Conservation (phyloP, 192 early-diverging fungal genomes). For the Rhizoclosmatium sp. region DNA sequence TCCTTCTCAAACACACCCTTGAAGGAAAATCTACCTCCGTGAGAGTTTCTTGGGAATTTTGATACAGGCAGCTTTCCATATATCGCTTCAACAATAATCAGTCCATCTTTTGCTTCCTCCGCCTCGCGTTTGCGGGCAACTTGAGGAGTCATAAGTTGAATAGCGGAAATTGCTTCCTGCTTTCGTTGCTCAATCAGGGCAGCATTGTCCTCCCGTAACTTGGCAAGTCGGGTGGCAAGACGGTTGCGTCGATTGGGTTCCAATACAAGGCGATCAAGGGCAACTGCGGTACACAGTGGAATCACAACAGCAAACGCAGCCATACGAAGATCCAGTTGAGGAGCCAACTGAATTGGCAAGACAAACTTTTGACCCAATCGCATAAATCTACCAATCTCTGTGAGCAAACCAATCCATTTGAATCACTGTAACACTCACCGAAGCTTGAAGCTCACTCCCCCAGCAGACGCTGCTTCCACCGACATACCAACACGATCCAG, state of each 20-base stretch:
- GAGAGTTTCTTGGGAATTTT: constrained; percentile 3
- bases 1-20: not conserved
- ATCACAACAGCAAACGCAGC: constrained; percentile 47
- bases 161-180: constrained; percentile 81
- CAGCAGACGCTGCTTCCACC: constrained; percentile 47
- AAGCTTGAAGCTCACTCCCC: constrained; percentile 54
- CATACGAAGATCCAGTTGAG: constrained; percentile 50
- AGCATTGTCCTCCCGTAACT: constrained; percentile 55
- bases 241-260: constrained; percentile 42
- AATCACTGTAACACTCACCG: constrained; percentile 23
- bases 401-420: not conserved
- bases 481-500: constrained; percentile 55
- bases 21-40: not conserved
- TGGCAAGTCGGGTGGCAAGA: constrained; percentile 29
- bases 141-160: constrained; percentile 71
- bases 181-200: constrained; percentile 63
- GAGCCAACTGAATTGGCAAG: constrained; percentile 57
- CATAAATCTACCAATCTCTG: constrained; percentile 43
- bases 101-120: constrained; percentile 73
- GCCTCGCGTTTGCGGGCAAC: constrained; percentile 71
- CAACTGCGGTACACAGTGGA: constrained; percentile 43
- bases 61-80: constrained; percentile 82
- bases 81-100: constrained; percentile 85
- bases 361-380: constrained; percentile 60
- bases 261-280: constrained; percentile 49